A percentile compares a stretch with the other conserved stretches of the same genome.
Conservation (phyloP, 345 rosid species). For the Acer yangbiense region DNA sequence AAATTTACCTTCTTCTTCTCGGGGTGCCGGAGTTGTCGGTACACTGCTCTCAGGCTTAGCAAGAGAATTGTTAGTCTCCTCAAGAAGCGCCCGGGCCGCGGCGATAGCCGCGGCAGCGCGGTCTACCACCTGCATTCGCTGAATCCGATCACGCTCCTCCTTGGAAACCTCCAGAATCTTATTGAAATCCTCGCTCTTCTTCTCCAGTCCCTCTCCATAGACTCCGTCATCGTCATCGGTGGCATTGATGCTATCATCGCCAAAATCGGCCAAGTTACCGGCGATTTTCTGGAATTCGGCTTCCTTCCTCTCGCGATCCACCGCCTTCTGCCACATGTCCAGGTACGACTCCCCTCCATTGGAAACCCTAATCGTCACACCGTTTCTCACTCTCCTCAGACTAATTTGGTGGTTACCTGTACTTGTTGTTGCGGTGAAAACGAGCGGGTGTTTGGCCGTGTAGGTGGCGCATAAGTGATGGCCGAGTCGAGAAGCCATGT, state of each 20-base stretch:
- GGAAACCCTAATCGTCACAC: constrained; percentile 42
- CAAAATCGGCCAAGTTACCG: constrained; percentile 20
- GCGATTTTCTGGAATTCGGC: constrained; percentile 57
- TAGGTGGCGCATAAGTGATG: constrained; percentile 38
- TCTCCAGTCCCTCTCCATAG: constrained; percentile 41
- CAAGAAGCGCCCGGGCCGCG: constrained; percentile 65
- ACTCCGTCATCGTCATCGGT: constrained; percentile 1
- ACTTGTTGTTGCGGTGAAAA: constrained; percentile 3
- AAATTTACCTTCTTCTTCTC: constrained; percentile 29
- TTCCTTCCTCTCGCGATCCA: constrained; percentile 69
- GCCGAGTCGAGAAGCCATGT: constrained; percentile 45
- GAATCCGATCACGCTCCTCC: constrained; percentile 83
- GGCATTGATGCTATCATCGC: neutral
- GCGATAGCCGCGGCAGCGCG: constrained; percentile 85
- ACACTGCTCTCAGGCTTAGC: constrained; percentile 1
- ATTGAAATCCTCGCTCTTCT: constrained; percentile 75
- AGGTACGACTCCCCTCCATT: constrained; percentile 64
- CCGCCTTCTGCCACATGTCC: constrained; percentile 81
- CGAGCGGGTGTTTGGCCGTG: neutral
- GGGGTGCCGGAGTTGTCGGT: neutral
- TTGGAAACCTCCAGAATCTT: constrained; percentile 66
- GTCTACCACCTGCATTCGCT: constrained; percentile 80
- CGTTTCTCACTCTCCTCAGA: constrained; percentile 17
- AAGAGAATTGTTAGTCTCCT: constrained; percentile 32
- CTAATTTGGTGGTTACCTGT: neutral